Evolutionary conservation across 2,329 filamentous ascomycete genomes (phyloP).

Genomic region (Microcyclosporella mali): DNA sequence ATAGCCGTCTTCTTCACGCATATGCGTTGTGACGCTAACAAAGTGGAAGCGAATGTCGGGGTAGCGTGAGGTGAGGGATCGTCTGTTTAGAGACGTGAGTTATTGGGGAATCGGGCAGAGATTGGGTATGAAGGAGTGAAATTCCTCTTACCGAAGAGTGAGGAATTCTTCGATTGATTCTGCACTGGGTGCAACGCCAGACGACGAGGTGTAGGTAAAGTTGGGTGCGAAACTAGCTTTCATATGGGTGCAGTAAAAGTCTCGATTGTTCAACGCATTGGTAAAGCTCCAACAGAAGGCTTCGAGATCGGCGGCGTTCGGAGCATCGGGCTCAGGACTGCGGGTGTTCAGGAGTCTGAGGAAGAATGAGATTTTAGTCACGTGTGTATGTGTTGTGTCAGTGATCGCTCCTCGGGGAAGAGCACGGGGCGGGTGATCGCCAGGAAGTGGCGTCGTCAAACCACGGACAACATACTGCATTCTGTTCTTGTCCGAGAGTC

Average conservation of each 20-base stretch:
- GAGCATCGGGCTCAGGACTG: neutral
- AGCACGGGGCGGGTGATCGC: too few relatives aligned
- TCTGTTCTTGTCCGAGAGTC: too few relatives aligned
- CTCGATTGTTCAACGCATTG: constrained; percentile 6
- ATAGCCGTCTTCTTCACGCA: constrained; percentile 4
- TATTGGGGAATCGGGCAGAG: neutral
- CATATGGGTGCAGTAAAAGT: constrained; percentile 4
- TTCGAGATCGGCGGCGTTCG: constrained; percentile 5
- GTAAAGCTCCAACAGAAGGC: constrained; percentile 7
- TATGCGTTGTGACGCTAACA: constrained; percentile 2
- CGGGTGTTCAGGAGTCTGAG: too few relatives aligned
- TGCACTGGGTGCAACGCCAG: neutral
- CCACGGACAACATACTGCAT: too few relatives aligned
- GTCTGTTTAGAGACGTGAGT: neutral
- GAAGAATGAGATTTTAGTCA: too few relatives aligned
- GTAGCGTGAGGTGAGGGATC: constrained; percentile 1
- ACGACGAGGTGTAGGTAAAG: constrained; percentile 2
- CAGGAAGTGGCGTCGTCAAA: too few relatives aligned
- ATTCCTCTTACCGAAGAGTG: neutral
- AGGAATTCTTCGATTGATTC: constrained; percentile 5
- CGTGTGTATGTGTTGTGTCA: too few relatives aligned
- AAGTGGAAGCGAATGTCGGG: constrained; percentile 5
- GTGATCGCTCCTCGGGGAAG: too few relatives aligned
- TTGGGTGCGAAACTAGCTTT: constrained; percentile 3
- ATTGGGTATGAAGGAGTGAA: neutral